Percentiles rank a stretch among this genome's conserved stretches.
phyloP scores from a whole-genome alignment of 1,284 basidiomycete species.

The Ustilago vetiveriae region DNA sequence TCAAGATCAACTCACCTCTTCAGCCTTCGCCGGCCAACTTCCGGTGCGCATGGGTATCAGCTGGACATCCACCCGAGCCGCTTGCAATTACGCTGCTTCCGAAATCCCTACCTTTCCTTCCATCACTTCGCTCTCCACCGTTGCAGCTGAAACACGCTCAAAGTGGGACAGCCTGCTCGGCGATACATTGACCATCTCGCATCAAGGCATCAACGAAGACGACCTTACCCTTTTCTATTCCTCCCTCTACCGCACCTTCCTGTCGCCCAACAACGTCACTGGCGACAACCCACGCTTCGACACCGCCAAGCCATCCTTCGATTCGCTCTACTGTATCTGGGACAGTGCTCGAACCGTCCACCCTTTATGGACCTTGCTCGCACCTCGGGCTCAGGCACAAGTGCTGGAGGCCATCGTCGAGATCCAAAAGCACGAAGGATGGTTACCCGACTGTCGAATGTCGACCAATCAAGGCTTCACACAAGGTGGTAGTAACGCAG shows the following conservation, averaged over 20 bases:
- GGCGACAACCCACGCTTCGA: constrained; percentile 77
- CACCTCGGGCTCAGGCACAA: constrained; percentile 25
- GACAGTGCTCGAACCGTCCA: constrained; percentile 61
- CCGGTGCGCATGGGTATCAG: constrained; percentile 37
- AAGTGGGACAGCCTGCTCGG: constrained; percentile 32
- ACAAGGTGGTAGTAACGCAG: constrained; percentile 56
- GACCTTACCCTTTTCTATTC: constrained; percentile 72
- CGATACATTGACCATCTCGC: constrained; percentile 11
- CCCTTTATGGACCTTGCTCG: constrained; percentile 31
- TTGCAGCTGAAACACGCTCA: constrained; percentile 3
- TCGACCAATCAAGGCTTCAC: constrained; percentile 68
- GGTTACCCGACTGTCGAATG: constrained; percentile 44
- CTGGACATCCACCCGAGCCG: constrained; percentile 29
- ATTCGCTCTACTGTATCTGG: constrained; percentile 75
- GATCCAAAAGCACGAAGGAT: constrained; percentile 72
- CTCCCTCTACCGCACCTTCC: constrained; percentile 74
- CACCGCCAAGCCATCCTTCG: constrained; percentile 75
- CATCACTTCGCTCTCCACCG: constrained; percentile 4
- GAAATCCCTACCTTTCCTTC: constrained; percentile 27
- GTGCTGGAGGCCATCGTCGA: constrained; percentile 60
- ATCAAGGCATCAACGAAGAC: constrained; percentile 15
- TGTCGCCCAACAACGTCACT: constrained; percentile 76
- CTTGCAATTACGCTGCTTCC: constrained; percentile 27
- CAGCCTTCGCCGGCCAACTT: constrained; percentile 2
- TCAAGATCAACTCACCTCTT: constrained; percentile 2